phyloP scores from a whole-genome alignment of 768 basidiomycete species.

The Pleurotus giganteus region DNA sequence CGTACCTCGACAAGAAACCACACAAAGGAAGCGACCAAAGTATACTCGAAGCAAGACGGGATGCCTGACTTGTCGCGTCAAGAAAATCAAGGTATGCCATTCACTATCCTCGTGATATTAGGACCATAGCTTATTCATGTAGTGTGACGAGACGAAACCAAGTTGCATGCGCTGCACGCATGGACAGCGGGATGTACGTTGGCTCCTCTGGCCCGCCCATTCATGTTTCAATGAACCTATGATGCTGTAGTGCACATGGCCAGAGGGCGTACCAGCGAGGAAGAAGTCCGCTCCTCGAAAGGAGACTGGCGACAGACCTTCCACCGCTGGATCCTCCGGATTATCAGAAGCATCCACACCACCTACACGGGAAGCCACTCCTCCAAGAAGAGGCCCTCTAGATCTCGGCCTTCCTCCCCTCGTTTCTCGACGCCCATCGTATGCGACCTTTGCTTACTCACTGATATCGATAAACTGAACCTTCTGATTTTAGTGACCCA shows the following conservation, averaged over 20 bases:
- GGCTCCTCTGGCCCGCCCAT: not conserved
- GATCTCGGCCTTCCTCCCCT: conserved; percentile 42
- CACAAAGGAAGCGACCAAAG: conserved; percentile 80
- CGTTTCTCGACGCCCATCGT: conserved; percentile 40
- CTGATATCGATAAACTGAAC: conserved; percentile 13
- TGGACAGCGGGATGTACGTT: conserved; percentile 75
- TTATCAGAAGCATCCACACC: conserved; percentile 72
- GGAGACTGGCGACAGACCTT: conserved; percentile 65
- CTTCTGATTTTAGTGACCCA: conserved; percentile 36
- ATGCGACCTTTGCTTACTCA: conserved; percentile 17
- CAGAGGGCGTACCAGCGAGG: conserved; percentile 70
- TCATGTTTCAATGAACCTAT: not conserved
- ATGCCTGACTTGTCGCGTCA: conserved; percentile 88
- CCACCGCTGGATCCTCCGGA: conserved; percentile 74
- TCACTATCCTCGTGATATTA: not conserved
- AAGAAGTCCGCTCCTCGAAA: conserved; percentile 62
- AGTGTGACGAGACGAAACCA: conserved; percentile 93
- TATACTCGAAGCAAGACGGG: conserved; percentile 94
- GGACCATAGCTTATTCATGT: conserved; percentile 9
- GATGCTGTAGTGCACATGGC: conserved; percentile 73
- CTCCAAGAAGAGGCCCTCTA: conserved; percentile 49
- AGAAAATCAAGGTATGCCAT: conserved; percentile 84
- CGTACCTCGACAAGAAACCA: conserved; percentile 45
- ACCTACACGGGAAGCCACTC: conserved; percentile 64
- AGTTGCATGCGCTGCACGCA: conserved; percentile 84